Percentiles rank a stretch among this genome's conserved stretches.
phyloP scores from a whole-genome alignment of 345 rosid genomes.

The Syzygium aromaticum region DNA sequence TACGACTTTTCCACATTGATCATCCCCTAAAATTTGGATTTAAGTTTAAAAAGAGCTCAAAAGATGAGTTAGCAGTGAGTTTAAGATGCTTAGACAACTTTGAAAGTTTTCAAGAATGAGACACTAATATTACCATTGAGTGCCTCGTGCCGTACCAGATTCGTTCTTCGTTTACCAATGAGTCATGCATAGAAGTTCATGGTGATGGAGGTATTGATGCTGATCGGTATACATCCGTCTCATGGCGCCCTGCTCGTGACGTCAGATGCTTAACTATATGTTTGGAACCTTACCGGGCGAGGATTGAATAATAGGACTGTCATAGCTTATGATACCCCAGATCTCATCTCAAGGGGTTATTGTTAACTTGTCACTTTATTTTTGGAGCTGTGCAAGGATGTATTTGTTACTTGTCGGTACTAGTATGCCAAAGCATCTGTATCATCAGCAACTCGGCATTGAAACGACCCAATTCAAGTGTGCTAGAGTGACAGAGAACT shows the following conservation, averaged over 20 bases:
- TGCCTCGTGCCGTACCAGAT: neutral
- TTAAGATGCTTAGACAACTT: neutral
- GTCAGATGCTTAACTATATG: neutral
- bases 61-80: neutral
- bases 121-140: neutral
- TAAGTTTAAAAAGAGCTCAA: neutral
- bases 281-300: neutral
- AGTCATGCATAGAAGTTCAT: neutral
- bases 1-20: neutral
- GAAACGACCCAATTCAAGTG: neutral
- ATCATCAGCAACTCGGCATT: neutral
- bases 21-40: neutral
- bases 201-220: neutral
- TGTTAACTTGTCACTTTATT: neutral
- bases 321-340: neutral
- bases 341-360: neutral
- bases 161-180: neutral
- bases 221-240: neutral
- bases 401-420: neutral
- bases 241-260: neutral
- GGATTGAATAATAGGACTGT: neutral
- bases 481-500: neutral
- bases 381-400: neutral
- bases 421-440: neutral
- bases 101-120: neutral